These are phyloP conservation scores for Lodderomyces elongisporus DNA, from an alignment of 1,139 yeast species.

Conservation along the genomic window DNA sequence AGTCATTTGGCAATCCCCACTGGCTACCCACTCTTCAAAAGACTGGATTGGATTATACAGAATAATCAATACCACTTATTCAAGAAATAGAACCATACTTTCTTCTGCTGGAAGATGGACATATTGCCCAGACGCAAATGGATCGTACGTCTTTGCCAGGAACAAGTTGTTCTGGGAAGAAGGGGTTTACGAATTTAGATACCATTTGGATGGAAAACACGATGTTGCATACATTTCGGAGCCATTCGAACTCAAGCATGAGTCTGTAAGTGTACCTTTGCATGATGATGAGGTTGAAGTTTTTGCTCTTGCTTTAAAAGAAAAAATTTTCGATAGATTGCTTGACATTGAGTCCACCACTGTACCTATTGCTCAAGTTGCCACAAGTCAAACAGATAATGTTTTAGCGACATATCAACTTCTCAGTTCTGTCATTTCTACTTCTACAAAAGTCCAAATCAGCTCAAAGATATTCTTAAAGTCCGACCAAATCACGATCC, in stretches of 20 bases:
- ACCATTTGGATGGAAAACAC: constrained; percentile 66
- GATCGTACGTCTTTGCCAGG: constrained; percentile 49
- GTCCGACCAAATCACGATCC: constrained; percentile 30
- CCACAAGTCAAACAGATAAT: constrained; percentile 24
- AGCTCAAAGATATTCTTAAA: constrained; percentile 36
- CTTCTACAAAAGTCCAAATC: constrained; percentile 35
- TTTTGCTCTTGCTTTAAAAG: constrained; percentile 31
- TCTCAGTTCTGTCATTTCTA: constrained; percentile 32
- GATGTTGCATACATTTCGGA: constrained; percentile 63
- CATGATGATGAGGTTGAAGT: constrained; percentile 15
- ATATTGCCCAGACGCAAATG: constrained; percentile 42
- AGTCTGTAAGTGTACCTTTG: constrained; percentile 35
- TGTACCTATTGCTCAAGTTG: constrained; percentile 20
- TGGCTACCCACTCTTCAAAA: constrained; percentile 28
- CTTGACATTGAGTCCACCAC: constrained; percentile 22
- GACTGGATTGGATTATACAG: constrained; percentile 84
- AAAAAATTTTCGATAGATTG: constrained; percentile 29
- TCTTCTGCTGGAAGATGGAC: constrained; percentile 73
- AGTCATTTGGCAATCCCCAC: constrained; percentile 55
- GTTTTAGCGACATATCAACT: constrained; percentile 30
- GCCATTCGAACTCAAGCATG: constrained; percentile 62
- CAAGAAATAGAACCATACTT: constrained; percentile 54
- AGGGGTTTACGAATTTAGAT: constrained; percentile 74
- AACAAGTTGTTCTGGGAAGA: constrained; percentile 59
- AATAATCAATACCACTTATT: constrained; percentile 55